A percentile compares a stretch with the other conserved stretches of the same genome.
phyloP scores from a whole-genome alignment of 2,329 filamentous ascomycete genomes.

The Diatrype stigma region DNA sequence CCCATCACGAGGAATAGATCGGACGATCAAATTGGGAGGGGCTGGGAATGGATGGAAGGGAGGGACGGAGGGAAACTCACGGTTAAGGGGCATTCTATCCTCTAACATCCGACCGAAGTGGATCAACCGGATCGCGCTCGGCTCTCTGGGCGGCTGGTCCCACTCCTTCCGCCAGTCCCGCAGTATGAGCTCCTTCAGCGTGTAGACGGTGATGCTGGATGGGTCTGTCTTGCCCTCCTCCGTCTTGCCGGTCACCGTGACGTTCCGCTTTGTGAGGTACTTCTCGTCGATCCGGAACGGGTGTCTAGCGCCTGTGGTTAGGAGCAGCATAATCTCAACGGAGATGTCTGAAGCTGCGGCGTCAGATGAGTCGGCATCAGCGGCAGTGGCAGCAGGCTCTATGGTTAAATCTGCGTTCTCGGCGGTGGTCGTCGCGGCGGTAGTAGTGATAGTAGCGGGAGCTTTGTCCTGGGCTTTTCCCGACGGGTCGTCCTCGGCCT shows the following conservation, averaged over 20 bases:
- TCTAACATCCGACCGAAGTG: conserved; percentile 88
- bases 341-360: conserved; percentile 30
- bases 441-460: conserved; percentile 16
- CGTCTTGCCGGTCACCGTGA: conserved; percentile 65
- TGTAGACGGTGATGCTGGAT: conserved; percentile 88
- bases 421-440: neutral
- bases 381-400: conserved; percentile 32
- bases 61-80: conserved; percentile 45
- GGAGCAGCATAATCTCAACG: conserved; percentile 75
- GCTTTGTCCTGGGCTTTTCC: conserved; percentile 28
- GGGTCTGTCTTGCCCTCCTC: conserved; percentile 64
- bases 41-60: conserved; percentile 1
- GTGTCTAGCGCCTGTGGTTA: conserved; percentile 75
- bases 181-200: conserved; percentile 88
- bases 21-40: too few species aligned
- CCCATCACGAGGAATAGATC: too few species aligned
- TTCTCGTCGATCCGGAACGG: conserved; percentile 86
- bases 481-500: too few species aligned
- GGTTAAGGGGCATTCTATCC: conserved; percentile 79
- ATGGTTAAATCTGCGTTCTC: conserved; percentile 29
- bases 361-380: conserved; percentile 14
- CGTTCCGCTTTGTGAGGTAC: conserved; percentile 77
- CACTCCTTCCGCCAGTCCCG: conserved; percentile 91
- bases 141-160: conserved; percentile 81
- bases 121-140: conserved; percentile 85